Evolutionary conservation across 2,329 filamentous ascomycete species (phyloP), one percentile per base, ranked within the genome.

Genomic region (Triangularia verruculosa): DNA sequence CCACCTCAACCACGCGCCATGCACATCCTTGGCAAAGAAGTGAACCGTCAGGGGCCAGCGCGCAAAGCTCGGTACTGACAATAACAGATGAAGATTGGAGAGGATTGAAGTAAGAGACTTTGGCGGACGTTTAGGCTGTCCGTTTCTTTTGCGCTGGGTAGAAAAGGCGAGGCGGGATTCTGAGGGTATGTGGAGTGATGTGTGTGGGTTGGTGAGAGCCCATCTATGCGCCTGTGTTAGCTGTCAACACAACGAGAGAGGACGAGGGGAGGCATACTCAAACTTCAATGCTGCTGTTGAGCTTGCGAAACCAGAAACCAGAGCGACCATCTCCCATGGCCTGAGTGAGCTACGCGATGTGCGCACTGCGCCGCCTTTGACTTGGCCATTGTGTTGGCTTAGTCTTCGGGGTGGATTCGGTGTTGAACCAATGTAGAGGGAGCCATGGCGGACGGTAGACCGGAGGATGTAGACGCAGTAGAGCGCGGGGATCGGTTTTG

Each of bases 401-500:
- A 98, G 82, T 13, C 95, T 90, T 64, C 94, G 85, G 1, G 88
- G 87, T 51, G 95, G 94, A 72, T 97, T 88, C 0, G 93, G 93
- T 0, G 95, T 98, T 52, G 92, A 96, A 60, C 95, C 95, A 61
- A 98, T 89, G 76, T 99, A 99, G 27, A 94, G 82, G 2, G 84
- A 86, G 27, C 84, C 82, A 72, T 87, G 87, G 54, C 86, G 84
- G 9, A 93, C 83, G 0, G 89, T 93, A 0, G 94, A 97, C 20
- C 93, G 89, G 34, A 98, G 85, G 15, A 98, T 85, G 75, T 99
- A 98, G 74, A 95, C 96, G 69, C 91, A 92, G 74, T 98, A 98
- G 68, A 97, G 89, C 1, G 93, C 89, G 9, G 94, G 94, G 22
- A 98, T 92, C 0, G 82, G 87, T 69, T 81, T 85, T 22, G 75